Evolutionary conservation across 495 filamentous ascomycete genomes (phyloP), one percentile per base, ranked within the genome.

Genomic region (Cercophora scortea): DNA sequence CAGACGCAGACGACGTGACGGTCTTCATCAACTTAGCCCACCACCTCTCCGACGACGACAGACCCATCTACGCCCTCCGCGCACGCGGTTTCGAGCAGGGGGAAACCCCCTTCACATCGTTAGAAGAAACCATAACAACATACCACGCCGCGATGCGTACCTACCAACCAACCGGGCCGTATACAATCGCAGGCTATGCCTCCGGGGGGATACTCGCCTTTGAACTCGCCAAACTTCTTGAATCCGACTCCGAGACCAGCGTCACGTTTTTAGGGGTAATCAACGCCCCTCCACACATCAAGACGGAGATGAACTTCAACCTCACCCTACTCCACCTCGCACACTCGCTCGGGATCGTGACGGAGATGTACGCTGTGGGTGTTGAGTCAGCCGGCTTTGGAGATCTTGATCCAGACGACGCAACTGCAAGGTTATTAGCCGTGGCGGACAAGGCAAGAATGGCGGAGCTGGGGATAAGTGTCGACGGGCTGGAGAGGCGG

Each of bases 161-260:
- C 13, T 45, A 51, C 1, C 79, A 83, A 56, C 79, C 79, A 0
- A 15, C 59, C 0, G 80, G 81, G 1, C 79, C 80, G 0, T 83
- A 85, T 52, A 72, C 74, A 5, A 50, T 85, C 3, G 75, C 75
- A 0, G 80, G 81, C 5, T 85, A 81, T 57, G 74, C 64, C 0
- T 79, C 70, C 52, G 81, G 80, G 8, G 52, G 54, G 0, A 77
- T 79, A 63, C 46, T 81, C 7, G 75, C 78, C 3, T 85, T 81
- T 38, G 81, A 83, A 52, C 54, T 76, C 3, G 60, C 67, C 17
- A 82, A 82, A 56, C 12, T 55, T 1, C 67, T 83, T 6, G 36
- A 38, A 13, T 65, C 77, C 15, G 44, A 41, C 7, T 19, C 35
- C 13, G 59, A 49, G 6, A 40, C 52, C n/a, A 25, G 25, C 13